Evolutionary conservation across 2,329 filamentous ascomycete genomes (phyloP).

Genomic region (Remersonia thermophila): DNA sequence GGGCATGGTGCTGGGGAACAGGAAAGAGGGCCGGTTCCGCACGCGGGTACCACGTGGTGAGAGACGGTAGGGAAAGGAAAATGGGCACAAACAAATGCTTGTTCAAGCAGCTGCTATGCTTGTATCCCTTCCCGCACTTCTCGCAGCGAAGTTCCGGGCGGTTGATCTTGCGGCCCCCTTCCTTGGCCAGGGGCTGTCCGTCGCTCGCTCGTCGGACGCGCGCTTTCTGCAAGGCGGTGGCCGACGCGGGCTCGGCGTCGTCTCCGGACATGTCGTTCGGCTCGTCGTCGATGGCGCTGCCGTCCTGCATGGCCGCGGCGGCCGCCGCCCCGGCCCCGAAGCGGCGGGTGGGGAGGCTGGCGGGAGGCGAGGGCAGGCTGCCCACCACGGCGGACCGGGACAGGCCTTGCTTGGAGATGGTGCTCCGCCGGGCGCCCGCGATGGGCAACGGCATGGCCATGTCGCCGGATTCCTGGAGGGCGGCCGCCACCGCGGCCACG

Average conservation of each 20-base stretch:
- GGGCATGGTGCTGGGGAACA: no score
- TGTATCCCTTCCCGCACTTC: constrained; percentile 98
- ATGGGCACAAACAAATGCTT: constrained; percentile 95
- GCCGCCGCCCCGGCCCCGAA: constrained; percentile 31
- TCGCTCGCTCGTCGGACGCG: constrained; percentile 62
- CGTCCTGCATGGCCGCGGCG: constrained; percentile 37
- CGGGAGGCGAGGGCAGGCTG: constrained; percentile 52
- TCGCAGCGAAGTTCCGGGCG: constrained; percentile 86
- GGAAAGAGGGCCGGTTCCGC: constrained; percentile 7
- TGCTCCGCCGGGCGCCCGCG: constrained; percentile 50
- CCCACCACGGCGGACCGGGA: constrained; percentile 39
- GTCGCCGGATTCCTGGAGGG: constrained; percentile 54
- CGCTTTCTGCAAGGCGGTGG: constrained; percentile 34
- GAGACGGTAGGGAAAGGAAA: constrained; percentile 29
- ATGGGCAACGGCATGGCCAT: constrained; percentile 45
- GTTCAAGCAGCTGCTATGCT: constrained; percentile 99
- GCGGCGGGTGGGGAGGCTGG: constrained; percentile 52
- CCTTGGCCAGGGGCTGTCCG: constrained; percentile 69
- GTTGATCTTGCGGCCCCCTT: constrained; percentile 60
- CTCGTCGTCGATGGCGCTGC: constrained; percentile 57
- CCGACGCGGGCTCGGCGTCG: constrained; percentile 27
- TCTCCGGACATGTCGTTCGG: constrained; percentile 45
- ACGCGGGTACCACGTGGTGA: constrained; percentile 28
- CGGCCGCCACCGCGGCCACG: constrained; percentile 63
- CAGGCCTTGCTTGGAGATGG: constrained; percentile 52